Percentiles rank a stretch among this genome's conserved stretches.
These are phyloP conservation scores for Rosa persica DNA, from an alignment of 306 rosid genomes.

Conservation along the genomic window DNA sequence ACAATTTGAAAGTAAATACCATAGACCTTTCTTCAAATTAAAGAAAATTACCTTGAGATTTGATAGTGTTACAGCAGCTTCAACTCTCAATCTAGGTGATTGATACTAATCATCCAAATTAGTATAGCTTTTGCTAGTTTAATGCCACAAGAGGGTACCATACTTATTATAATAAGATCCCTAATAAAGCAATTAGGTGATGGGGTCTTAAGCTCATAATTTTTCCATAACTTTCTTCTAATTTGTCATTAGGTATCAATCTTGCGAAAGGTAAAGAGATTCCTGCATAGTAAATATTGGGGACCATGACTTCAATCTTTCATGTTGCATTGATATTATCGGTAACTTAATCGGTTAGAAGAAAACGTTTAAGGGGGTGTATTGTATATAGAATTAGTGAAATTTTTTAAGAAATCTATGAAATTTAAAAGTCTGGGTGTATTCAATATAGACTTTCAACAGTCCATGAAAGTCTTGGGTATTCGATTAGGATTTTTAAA, in stretches of 20 bases:
- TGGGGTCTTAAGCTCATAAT: constrained; percentile 5
- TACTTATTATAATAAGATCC: not conserved
- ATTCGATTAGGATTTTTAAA: no score
- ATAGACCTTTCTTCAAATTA: not conserved
- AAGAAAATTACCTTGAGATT: not conserved
- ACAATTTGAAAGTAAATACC: constrained; percentile 29
- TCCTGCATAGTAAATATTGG: constrained; percentile 7
- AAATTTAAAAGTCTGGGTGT: no score
- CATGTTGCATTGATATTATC: not conserved
- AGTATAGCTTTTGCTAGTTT: not conserved
- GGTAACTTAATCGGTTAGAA: not conserved
- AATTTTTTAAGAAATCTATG: no score
- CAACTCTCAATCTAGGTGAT: not conserved
- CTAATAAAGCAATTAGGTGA: not conserved
- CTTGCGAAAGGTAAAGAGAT: constrained; percentile 3
- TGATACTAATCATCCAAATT: not conserved
- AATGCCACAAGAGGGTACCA: not conserved
- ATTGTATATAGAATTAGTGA: no score
- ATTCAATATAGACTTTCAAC: no score
- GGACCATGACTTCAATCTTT: not conserved
- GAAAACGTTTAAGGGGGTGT: not conserved
- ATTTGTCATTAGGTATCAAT: not conserved
- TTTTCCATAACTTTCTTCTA: not conserved
- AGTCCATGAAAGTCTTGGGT: no score
- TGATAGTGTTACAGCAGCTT: not conserved